These are phyloP conservation scores for Dichotomocladium elegans DNA, from an alignment of 371 early-diverging fungal genomes.

Conservation along the genomic window DNA sequence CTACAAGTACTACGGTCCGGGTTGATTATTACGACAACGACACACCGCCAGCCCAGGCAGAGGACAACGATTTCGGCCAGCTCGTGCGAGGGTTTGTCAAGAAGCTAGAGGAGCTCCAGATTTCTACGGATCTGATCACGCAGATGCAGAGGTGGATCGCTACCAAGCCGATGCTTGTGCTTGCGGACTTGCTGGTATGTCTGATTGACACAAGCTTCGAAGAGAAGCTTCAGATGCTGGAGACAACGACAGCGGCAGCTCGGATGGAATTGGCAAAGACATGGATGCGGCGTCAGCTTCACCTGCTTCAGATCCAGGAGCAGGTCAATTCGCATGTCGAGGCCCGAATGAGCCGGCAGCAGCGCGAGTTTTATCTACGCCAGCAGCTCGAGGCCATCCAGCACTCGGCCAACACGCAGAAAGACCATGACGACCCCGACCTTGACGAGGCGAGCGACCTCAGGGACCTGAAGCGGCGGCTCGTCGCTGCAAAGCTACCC, in stretches of 20 bases:
- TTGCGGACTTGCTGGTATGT: slow-evolving; percentile 72
- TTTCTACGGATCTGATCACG: slow-evolving; percentile 55
- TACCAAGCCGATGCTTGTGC: slow-evolving; percentile 50
- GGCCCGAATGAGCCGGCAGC: slow-evolving; percentile 69
- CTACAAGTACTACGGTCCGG: not conserved
- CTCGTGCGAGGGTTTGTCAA: slow-evolving; percentile 53
- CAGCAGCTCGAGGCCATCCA: slow-evolving; percentile 74
- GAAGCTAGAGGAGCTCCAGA: slow-evolving; percentile 64
- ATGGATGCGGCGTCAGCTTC: slow-evolving; percentile 75
- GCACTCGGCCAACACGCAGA: slow-evolving; percentile 51
- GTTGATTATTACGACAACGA: not conserved
- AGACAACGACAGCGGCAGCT: slow-evolving; percentile 52
- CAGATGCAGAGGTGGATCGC: slow-evolving; percentile 65
- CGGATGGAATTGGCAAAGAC: slow-evolving; percentile 59
- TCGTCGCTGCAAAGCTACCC: slow-evolving; percentile 64
- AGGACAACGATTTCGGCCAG: slow-evolving; percentile 44
- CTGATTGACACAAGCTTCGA: slow-evolving; percentile 70
- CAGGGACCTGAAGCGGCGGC: slow-evolving; percentile 48
- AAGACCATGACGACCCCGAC: slow-evolving; percentile 14
- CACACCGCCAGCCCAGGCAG: slow-evolving; percentile 19
- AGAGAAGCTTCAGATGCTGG: slow-evolving; percentile 68
- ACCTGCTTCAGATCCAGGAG: slow-evolving; percentile 73
- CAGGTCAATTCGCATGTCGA: slow-evolving; percentile 72
- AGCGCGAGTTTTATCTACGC: slow-evolving; percentile 75
- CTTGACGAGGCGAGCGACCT: slow-evolving; percentile 54